Evolutionary conservation across 1,284 basidiomycete genomes (phyloP).

Genomic region (Sanguinoderma infundibulare): DNA sequence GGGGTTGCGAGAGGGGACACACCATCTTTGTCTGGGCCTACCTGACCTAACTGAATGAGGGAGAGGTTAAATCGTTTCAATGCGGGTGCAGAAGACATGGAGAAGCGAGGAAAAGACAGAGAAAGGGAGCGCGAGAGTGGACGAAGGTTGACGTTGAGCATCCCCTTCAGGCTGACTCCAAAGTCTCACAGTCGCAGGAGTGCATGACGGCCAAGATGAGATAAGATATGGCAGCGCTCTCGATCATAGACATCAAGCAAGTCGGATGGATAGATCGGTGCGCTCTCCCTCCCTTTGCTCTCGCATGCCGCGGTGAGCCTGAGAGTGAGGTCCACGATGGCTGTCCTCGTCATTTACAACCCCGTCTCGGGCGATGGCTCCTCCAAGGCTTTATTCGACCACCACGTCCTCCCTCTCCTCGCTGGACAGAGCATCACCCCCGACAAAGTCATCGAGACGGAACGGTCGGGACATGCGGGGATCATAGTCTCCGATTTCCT

Average conservation of each 20-base stretch:
- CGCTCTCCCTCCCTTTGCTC: too few relatives aligned
- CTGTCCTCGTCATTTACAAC: constrained; percentile 52
- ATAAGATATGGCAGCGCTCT: constrained; percentile 4
- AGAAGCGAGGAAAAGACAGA: background rate
- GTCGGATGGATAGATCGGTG: background rate
- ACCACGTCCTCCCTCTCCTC: constrained; percentile 71
- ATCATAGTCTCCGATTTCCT: constrained; percentile 51
- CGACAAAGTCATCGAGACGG: constrained; percentile 54
- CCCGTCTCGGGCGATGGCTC: constrained; percentile 50
- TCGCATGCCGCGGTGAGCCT: too few relatives aligned
- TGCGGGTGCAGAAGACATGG: constrained; percentile 39
- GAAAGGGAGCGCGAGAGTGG: constrained; percentile 9
- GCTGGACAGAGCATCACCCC: constrained; percentile 40
- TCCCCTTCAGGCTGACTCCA: constrained; percentile 5
- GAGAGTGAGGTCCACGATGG: constrained; percentile 11
- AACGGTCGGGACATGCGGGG: constrained; percentile 61
- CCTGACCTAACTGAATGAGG: constrained; percentile 82
- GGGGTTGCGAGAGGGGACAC: background rate
- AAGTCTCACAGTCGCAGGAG: background rate
- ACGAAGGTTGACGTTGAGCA: too few relatives aligned
- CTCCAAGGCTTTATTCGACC: constrained; percentile 53
- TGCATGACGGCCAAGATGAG: background rate
- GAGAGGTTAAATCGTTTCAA: constrained; percentile 84
- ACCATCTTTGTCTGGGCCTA: constrained; percentile 67
- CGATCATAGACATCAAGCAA: background rate